phyloP scores from a whole-genome alignment of 768 basidiomycete species.

The Mycena capillaripes region DNA sequence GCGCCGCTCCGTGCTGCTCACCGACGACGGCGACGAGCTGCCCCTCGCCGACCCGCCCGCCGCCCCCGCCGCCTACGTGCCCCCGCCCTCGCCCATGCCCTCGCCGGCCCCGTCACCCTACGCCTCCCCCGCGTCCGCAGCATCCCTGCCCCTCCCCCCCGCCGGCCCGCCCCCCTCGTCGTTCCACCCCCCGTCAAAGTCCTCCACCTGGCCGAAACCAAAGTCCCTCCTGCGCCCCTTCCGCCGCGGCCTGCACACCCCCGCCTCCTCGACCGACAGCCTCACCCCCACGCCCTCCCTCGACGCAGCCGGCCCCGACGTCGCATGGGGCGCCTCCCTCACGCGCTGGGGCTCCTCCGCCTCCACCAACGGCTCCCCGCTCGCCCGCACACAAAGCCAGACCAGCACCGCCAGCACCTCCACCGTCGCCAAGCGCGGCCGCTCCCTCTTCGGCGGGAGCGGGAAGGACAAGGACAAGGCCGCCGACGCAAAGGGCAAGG shows the following conservation, averaged over 20 bases:
- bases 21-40: constrained; percentile 58
- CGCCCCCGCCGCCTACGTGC: background rate
- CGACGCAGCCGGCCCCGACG: constrained; percentile 38
- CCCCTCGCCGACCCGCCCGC: constrained; percentile 41
- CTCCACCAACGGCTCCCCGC: constrained; percentile 35
- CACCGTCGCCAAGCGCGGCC: constrained; percentile 11
- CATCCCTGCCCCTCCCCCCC: constrained; percentile 37
- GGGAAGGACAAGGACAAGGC: background rate
- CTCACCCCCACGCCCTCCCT: constrained; percentile 57
- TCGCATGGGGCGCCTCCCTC: constrained; percentile 37
- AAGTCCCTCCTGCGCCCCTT: constrained; percentile 28
- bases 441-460: constrained; percentile 16
- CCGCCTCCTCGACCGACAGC: constrained; percentile 48
- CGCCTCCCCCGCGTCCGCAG: constrained; percentile 50
- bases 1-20: constrained; percentile 61
- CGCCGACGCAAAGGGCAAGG: background rate
- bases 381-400: constrained; percentile 27
- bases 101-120: constrained; percentile 68
- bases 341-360: constrained; percentile 43
- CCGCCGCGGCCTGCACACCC: constrained; percentile 35
- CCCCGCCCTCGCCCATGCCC: constrained; percentile 79
- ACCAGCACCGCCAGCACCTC: background rate
- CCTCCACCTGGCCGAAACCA: constrained; percentile 28
- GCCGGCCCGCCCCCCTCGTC: constrained; percentile 39
- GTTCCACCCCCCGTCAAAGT: constrained; percentile 43